Conservation (phyloP, 495 filamentous ascomycete genomes). For the Xylaria scruposa region DNA sequence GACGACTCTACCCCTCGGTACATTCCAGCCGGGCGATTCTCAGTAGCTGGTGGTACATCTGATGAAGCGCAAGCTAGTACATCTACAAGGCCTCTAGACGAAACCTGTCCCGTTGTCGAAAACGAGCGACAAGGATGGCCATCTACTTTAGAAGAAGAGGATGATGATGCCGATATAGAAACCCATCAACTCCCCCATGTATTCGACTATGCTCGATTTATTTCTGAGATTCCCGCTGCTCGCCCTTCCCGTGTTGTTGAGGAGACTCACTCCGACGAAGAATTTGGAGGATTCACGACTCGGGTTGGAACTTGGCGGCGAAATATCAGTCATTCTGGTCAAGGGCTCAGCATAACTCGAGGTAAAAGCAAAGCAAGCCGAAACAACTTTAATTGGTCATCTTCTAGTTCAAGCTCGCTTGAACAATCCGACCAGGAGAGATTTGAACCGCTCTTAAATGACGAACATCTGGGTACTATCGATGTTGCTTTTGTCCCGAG, state of each 20-base stretch:
- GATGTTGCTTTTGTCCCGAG: conserved; percentile 19
- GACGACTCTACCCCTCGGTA: background rate
- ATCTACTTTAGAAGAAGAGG: background rate
- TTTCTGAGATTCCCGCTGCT: background rate
- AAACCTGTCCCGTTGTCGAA: background rate
- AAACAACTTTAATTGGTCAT: background rate
- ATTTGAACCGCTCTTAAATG: conserved; percentile 15
- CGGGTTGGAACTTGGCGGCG: background rate
- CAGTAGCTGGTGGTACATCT: background rate
- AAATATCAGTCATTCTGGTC: background rate
- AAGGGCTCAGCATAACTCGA: background rate
- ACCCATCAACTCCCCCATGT: background rate
- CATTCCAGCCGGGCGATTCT: background rate
- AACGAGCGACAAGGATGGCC: background rate
- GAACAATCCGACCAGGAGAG: background rate
- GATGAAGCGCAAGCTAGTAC: background rate
- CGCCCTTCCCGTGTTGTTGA: background rate
- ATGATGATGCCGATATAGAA: conserved; percentile 5
- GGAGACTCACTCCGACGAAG: background rate
- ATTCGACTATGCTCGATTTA: background rate
- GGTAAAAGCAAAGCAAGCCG: background rate
- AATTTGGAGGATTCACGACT: background rate
- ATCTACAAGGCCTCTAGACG: background rate
- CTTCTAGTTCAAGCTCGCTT: conserved; percentile 6
- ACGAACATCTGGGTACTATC: conserved; percentile 17